These are phyloP conservation scores for Macroventuria anomochaeta DNA, from an alignment of 2,329 filamentous ascomycete species.

Conservation along the genomic window DNA sequence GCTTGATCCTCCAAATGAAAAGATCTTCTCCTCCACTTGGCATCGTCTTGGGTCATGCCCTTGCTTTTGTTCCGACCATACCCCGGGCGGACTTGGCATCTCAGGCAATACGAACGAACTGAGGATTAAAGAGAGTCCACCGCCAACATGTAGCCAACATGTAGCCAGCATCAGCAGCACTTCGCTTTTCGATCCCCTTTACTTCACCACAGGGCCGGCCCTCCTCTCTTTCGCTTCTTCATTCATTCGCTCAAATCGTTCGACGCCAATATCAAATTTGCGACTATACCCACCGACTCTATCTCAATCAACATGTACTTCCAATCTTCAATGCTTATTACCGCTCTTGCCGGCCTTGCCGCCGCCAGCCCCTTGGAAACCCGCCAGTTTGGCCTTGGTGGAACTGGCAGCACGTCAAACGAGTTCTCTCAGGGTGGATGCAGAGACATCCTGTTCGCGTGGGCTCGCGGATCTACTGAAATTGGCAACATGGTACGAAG, in stretches of 20 bases:
- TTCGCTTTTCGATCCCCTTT: not conserved
- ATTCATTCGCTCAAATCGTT: slow-evolving; percentile 5
- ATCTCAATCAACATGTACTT: slow-evolving; percentile 30
- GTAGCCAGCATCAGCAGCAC: slow-evolving; percentile 4
- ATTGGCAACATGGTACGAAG: slow-evolving; percentile 55
- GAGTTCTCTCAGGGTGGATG: slow-evolving; percentile 52
- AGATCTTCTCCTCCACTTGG: not conserved
- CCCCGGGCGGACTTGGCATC: not conserved
- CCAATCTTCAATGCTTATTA: slow-evolving; percentile 29
- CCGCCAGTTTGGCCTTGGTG: slow-evolving; percentile 28
- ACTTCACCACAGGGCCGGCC: not conserved
- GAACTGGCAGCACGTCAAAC: slow-evolving; percentile 39
- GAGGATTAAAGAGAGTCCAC: not conserved
- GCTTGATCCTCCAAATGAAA: not conserved
- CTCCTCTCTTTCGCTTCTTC: slow-evolving; percentile 3
- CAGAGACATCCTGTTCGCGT: slow-evolving; percentile 55
- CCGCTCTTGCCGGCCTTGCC: slow-evolving; percentile 31
- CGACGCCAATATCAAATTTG: not conserved
- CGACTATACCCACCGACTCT: not conserved
- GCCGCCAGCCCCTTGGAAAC: slow-evolving; percentile 32
- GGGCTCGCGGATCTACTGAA: slow-evolving; percentile 58
- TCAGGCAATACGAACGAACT: no score
- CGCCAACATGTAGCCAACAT: not conserved
- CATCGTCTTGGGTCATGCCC: not conserved
- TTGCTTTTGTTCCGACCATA: not conserved